These are phyloP conservation scores for Biscogniauxia mediterranea DNA, from an alignment of 2,329 filamentous ascomycete genomes.

Conservation along the genomic window DNA sequence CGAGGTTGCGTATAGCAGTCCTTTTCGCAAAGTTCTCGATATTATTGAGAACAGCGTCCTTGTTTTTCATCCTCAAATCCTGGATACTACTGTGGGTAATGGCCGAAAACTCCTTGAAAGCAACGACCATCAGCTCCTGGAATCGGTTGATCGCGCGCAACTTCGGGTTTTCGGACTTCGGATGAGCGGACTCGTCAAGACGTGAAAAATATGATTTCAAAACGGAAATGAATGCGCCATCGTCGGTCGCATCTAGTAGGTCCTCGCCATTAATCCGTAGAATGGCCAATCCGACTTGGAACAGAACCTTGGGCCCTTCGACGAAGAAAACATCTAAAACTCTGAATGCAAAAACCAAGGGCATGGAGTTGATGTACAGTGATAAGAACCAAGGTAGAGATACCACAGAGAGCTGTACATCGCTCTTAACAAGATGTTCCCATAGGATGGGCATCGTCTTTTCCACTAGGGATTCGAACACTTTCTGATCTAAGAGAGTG, in stretches of 20 bases:
- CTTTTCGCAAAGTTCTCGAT: slow-evolving; percentile 98
- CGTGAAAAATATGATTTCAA: slow-evolving; percentile 92
- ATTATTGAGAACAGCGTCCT: slow-evolving; percentile 88
- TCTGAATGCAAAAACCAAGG: slow-evolving; percentile 92
- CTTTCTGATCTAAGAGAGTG: slow-evolving; percentile 91
- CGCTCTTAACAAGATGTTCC: slow-evolving; percentile 95
- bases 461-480: slow-evolving; percentile 97
- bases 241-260: slow-evolving; percentile 85
- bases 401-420: slow-evolving; percentile 95
- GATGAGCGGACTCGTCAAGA: slow-evolving; percentile 92
- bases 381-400: slow-evolving; percentile 98
- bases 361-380: slow-evolving; percentile 99
- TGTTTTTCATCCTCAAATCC: slow-evolving; percentile 87
- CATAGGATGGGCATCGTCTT: slow-evolving; percentile 98
- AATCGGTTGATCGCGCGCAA: slow-evolving; percentile 91
- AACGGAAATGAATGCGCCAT: slow-evolving; percentile 94
- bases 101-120: slow-evolving; percentile 95
- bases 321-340: slow-evolving; percentile 98
- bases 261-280: slow-evolving; percentile 96
- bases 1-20: slow-evolving; percentile 92
- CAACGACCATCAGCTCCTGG: slow-evolving; percentile 98
- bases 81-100: slow-evolving; percentile 93
- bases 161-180: slow-evolving; percentile 92
- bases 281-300: slow-evolving; percentile 96
- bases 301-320: slow-evolving; percentile 94